Evolutionary conservation across 306 rosid species (phyloP), one percentile per base, ranked within the genome.

Genomic region (Erythrophleum fordii): DNA sequence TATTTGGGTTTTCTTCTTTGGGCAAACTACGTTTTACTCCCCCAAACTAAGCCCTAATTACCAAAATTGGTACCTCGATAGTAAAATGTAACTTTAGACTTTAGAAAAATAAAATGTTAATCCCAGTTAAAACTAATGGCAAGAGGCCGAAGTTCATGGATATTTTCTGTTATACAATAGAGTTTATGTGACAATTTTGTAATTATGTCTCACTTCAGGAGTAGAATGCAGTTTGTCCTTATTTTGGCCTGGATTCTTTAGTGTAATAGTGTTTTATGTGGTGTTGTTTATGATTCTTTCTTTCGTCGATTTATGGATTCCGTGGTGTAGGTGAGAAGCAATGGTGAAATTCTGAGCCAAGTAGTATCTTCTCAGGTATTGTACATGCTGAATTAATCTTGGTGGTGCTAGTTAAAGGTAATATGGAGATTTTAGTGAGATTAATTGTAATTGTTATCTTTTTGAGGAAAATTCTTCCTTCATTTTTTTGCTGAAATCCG

Each of bases 341-440:
- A 84, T 59, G 97, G 99, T 72, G 90, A 93, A 84, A 93, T 95
- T 84, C 88, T 93, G 81, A 93, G 98, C 73, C 97, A 95, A 81
- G 97, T 95, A 9, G 90, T 91, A 56, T 91, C 96, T 86, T 93
- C 99, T 70, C 99, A 93, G 96, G 97, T 95, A 90, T 77, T 53
- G 34, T 46, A 4, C 67, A 39, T 17, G 0, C 53, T 68, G 45
- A 80, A 37, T 72, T 69, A 17, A 7, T 1, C 46, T 80, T 73
- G 56, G 4, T 73, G 42, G 16, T 60, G 62, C 14, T 77, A 6
- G 67, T 37, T 9, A 14, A n/a, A 9, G 22, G 13, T 68, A 22
- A 29, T 26, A 11, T 39, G 42, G 25, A 37, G 29, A 31, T 49
- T 58, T 60, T 20, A 71, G 11, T 16, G 25, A 48, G 45, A 52